Percentiles rank a stretch among this genome's conserved stretches.
phyloP scores from a whole-genome alignment of 2,329 filamentous ascomycete species.

The Teratosphaeria zuluensis region DNA sequence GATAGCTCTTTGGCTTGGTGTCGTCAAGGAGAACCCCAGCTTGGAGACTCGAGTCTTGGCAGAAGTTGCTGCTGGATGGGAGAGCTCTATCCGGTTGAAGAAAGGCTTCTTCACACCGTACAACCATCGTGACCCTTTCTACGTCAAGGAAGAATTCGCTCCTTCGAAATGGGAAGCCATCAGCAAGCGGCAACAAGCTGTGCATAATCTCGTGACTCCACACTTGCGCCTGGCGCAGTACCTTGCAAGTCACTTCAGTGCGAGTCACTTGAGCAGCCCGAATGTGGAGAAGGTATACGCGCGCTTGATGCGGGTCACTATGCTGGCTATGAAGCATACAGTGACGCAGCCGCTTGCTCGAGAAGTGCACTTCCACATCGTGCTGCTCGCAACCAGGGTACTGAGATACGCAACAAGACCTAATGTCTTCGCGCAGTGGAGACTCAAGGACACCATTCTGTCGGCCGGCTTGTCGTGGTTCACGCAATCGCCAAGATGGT shows the following conservation, averaged over 20 bases:
- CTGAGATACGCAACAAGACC: constrained; percentile 58
- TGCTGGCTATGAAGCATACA: constrained; percentile 62
- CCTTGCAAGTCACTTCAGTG: constrained; percentile 88
- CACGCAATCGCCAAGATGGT: constrained; percentile 70
- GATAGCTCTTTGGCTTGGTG: constrained; percentile 89
- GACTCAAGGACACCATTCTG: constrained; percentile 79
- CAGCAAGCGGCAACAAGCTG: constrained; percentile 63
- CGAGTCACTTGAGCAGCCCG: constrained; percentile 72
- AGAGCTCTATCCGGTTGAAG: constrained; percentile 65
- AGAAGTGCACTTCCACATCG: constrained; percentile 82
- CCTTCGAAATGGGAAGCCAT: constrained; percentile 74
- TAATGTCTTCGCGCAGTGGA: constrained; percentile 61
- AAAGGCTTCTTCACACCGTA: constrained; percentile 75
- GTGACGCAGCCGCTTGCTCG: constrained; percentile 75
- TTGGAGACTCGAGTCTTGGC: constrained; percentile 78
- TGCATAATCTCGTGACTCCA: constrained; percentile 75
- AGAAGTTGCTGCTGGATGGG: constrained; percentile 86
- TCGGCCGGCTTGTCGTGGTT: constrained; percentile 89
- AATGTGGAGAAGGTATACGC: constrained; percentile 75
- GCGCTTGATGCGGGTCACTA: constrained; percentile 68
- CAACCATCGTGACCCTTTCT: constrained; percentile 77
- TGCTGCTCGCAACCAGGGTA: constrained; percentile 73
- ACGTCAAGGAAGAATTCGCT: constrained; percentile 81
- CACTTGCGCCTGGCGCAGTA: constrained; percentile 82
- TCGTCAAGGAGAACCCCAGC: constrained; percentile 88